Percentiles rank a stretch among this genome's conserved stretches.
These are phyloP conservation scores for Ganoderma lingzhi DNA, from an alignment of 1,284 basidiomycete genomes.

Conservation along the genomic window DNA sequence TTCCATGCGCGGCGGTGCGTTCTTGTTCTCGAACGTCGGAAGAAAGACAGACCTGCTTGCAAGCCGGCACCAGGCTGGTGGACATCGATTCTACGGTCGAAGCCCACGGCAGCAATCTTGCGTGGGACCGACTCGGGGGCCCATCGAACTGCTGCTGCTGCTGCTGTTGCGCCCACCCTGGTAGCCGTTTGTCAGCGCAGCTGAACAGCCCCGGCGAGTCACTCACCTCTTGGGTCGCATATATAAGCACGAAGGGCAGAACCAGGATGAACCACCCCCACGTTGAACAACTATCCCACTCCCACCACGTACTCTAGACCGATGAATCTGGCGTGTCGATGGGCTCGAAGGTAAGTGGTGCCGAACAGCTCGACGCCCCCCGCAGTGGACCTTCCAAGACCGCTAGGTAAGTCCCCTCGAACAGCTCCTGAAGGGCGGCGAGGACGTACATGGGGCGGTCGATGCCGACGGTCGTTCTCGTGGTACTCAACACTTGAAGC, in stretches of 20 bases:
- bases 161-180: not conserved
- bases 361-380: not conserved
- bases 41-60: not conserved
- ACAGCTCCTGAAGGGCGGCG: too few species aligned
- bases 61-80: not conserved
- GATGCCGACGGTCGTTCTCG: too few species aligned
- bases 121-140: not conserved
- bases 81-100: not conserved
- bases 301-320: too few species aligned
- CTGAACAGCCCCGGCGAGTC: not conserved
- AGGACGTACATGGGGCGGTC: too few species aligned
- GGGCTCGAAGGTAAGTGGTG: constrained; percentile 1
- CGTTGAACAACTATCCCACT: too few species aligned
- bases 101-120: not conserved
- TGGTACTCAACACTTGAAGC: too few species aligned
- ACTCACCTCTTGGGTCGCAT: not conserved
- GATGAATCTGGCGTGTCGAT: not conserved
- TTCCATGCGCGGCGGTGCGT: not conserved
- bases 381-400: not conserved
- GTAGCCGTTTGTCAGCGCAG: not conserved
- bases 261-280: not conserved
- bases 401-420: too few species aligned
- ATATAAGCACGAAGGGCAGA: not conserved
- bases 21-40: not conserved
- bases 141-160: not conserved